A percentile compares a stretch with the other conserved stretches of the same genome.
These are phyloP conservation scores for Trichosporon sp. DNA, from an alignment of 1,284 basidiomycete genomes.

Conservation along the genomic window DNA sequence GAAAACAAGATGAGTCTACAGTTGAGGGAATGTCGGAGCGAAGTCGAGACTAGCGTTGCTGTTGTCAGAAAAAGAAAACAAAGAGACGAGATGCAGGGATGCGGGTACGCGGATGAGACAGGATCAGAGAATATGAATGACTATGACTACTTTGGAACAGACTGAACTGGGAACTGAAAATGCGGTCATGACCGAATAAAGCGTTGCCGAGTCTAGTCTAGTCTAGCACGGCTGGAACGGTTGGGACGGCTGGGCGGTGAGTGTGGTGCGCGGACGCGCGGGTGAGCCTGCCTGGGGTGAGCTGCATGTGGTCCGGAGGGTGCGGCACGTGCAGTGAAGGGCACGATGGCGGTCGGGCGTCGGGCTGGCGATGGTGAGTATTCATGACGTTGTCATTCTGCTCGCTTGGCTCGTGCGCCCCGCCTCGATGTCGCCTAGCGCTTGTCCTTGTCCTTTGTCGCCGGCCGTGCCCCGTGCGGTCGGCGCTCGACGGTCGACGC, in stretches of 20 bases:
- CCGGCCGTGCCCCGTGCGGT: too few species aligned
- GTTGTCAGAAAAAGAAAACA: too few species aligned
- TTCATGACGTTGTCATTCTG: not conserved
- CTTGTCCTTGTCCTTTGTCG: not conserved
- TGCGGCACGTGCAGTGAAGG: not conserved
- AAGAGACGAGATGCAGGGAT: not conserved
- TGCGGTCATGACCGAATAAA: not conserved
- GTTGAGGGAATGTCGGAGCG: too few species aligned
- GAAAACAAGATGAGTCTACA: too few species aligned
- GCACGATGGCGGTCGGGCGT: too few species aligned
- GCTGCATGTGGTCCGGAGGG: not conserved
- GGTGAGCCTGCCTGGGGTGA: too few species aligned
- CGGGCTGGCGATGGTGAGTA: not conserved
- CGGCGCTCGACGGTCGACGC: too few species aligned
- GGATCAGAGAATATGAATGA: slow-evolving; percentile 4
- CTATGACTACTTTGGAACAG: not conserved
- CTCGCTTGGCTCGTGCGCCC: not conserved
- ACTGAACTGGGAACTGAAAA: not conserved
- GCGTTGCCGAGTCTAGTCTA: not conserved
- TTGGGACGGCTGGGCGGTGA: too few species aligned
- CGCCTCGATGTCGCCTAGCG: not conserved
- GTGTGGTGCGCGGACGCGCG: too few species aligned
- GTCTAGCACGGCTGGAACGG: too few species aligned
- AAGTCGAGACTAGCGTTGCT: too few species aligned
- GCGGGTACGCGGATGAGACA: not conserved